phyloP scores from a whole-genome alignment of 441 rosid species.

The Kokia cookei region DNA sequence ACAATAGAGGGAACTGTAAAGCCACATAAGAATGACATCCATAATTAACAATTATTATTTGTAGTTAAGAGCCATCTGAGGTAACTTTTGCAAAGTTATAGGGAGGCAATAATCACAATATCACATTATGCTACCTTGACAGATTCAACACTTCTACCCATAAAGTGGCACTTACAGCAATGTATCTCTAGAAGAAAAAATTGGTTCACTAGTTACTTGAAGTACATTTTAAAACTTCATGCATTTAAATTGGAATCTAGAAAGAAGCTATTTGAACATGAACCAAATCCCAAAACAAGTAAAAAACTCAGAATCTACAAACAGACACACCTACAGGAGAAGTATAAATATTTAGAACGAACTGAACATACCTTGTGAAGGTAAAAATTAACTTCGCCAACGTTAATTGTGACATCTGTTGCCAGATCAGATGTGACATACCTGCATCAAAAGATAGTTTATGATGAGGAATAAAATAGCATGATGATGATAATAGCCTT shows the following conservation, averaged over 20 bases:
- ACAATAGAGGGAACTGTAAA: slow-evolving; percentile 88
- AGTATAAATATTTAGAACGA: background rate
- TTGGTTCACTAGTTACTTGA: too few relatives aligned
- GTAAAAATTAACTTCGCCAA: slow-evolving; percentile 78
- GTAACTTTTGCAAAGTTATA: too few relatives aligned
- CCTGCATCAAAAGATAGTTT: slow-evolving; percentile 37
- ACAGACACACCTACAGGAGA: background rate
- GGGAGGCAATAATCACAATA: too few relatives aligned
- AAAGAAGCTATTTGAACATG: background rate
- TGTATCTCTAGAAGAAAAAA: too few relatives aligned
- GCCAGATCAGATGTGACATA: slow-evolving; percentile 69
- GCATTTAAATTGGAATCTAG: background rate
- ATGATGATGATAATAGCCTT: background rate
- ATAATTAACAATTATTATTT: background rate
- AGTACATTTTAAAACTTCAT: background rate
- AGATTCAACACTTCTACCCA: too few relatives aligned
- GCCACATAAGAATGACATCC: slow-evolving; percentile 1
- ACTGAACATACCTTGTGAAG: slow-evolving; percentile 71
- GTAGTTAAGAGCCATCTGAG: too few relatives aligned
- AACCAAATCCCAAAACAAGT: background rate
- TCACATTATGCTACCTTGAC: too few relatives aligned
- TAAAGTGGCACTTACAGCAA: too few relatives aligned
- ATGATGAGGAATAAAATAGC: background rate
- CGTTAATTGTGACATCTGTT: slow-evolving; percentile 61
- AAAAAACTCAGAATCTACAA: background rate